Evolutionary conservation across 1,284 basidiomycete genomes (phyloP), one percentile per base, ranked within the genome.

Genomic region (Tremellales sp.): DNA sequence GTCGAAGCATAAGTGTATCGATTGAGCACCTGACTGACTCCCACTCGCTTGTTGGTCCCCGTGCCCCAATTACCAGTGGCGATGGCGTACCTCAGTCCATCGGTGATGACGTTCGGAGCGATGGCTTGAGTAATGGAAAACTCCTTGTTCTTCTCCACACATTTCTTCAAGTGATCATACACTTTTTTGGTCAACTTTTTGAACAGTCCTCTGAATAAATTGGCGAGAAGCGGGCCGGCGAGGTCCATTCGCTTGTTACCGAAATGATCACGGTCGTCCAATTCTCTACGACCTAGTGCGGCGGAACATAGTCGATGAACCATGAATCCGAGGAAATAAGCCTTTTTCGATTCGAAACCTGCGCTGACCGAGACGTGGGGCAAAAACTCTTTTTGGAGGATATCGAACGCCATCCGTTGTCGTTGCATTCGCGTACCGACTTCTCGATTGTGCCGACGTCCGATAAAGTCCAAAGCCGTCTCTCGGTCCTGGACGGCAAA

Each of bases 281-380:
- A 80, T 69, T 98, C 96, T 64, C 96, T 81, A 49, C 96, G 81
- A 68, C 97, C 93, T 63, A 98, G 76, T 15, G 92, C 92, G 36
- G 96, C 93, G 15, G 97, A 82, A 4, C 97, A 78, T 23, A 99
- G 80, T 52, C 96, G 85, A 76, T 98, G 94, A 44, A 97, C 89
- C 94, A 99, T 99, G 75, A 97, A 98, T n/a, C 96, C 96, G 57
- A 98, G 92, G 81, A 98, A 99, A 76, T 93, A 98, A 2, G 96
- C 96, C 75, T 99, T 99, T 78, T 96, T 96, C 35, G 89, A 93
- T 75, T 96, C 90, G 29, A 91, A 93, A 8, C 93, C 93, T 72
- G 96, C 92, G 1, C 85, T 83, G 81, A 93, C 94, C 3, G 94
- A 94, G 24, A 99, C 86, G 70, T 98, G 96, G 0, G 96, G 96